Evolutionary conservation across 257 asterid species (phyloP).

Genomic region (Coffea eugenioides): DNA sequence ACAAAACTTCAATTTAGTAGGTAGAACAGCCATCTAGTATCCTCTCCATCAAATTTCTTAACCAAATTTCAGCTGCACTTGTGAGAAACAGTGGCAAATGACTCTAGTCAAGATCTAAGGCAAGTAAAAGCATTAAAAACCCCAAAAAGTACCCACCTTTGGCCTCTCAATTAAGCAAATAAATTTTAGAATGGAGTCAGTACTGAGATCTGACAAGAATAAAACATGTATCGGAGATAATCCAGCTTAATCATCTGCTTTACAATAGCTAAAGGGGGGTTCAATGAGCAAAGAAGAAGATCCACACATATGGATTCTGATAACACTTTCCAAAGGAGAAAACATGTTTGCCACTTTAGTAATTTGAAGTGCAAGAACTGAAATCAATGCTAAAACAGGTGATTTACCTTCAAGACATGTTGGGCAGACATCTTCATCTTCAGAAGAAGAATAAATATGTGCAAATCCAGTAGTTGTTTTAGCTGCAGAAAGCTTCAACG

Average conservation of each 20-base stretch:
- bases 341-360: neutral
- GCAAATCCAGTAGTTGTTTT: slow-evolving; percentile 52
- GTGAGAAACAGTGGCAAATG: neutral
- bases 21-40: neutral
- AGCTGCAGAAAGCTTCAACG: slow-evolving; percentile 45
- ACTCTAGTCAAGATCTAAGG: neutral
- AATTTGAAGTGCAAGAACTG: neutral
- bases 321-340: neutral
- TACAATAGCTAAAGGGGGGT: no score
- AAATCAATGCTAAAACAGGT: neutral
- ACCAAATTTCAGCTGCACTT: neutral
- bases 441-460: slow-evolving; percentile 64
- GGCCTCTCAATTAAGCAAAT: neutral
- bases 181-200: neutral
- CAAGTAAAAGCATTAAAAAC: neutral
- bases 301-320: neutral
- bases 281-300: no score
- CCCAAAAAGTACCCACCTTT: neutral
- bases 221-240: neutral
- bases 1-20: neutral
- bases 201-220: neutral
- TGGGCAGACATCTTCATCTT: slow-evolving; percentile 95
- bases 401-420: slow-evolving; percentile 90
- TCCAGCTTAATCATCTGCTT: neutral
- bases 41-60: neutral